Evolutionary conservation across 139 green algal species (phyloP).

Genomic region (Edaphochlamys debaryana): DNA sequence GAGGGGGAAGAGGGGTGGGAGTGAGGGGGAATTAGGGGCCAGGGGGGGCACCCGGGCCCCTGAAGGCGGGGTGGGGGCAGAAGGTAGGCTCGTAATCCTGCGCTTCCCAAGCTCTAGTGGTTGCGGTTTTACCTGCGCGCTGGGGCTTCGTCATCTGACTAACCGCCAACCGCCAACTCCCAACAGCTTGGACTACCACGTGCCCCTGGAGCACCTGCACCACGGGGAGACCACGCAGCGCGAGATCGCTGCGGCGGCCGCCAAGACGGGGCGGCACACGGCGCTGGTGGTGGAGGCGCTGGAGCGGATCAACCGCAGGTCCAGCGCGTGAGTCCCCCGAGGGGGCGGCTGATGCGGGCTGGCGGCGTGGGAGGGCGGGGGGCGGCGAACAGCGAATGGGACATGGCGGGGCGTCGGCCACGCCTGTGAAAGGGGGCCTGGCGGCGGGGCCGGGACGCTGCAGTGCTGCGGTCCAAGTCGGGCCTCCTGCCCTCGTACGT

Average conservation of each 20-base stretch:
- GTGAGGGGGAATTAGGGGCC: no score
- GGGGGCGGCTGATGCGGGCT: background rate
- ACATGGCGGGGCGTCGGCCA: no score
- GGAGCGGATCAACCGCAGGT: constrained; percentile 56
- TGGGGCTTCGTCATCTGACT: no score
- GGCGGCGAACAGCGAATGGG: no score
- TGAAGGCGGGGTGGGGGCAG: background rate
- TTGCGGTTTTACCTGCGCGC: background rate
- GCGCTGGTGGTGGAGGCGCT: constrained; percentile 38
- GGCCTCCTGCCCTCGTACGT: background rate
- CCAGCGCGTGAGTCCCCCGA: background rate
- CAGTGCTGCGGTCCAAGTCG: no score
- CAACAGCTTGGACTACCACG: constrained; percentile 14
- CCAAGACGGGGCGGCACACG: constrained; percentile 21
- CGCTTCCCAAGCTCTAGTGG: no score
- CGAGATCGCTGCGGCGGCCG: constrained; percentile 45
- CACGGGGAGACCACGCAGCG: constrained; percentile 7
- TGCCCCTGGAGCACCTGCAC: constrained; percentile 20
- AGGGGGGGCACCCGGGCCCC: background rate
- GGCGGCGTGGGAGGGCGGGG: no score
- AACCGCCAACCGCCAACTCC: no score
- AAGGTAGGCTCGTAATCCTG: background rate
- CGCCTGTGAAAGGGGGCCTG: no score
- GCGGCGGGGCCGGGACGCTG: no score
- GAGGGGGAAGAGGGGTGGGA: no score